phyloP scores from a whole-genome alignment of 495 filamentous ascomycete genomes.

The Penicillium pancosmium region DNA sequence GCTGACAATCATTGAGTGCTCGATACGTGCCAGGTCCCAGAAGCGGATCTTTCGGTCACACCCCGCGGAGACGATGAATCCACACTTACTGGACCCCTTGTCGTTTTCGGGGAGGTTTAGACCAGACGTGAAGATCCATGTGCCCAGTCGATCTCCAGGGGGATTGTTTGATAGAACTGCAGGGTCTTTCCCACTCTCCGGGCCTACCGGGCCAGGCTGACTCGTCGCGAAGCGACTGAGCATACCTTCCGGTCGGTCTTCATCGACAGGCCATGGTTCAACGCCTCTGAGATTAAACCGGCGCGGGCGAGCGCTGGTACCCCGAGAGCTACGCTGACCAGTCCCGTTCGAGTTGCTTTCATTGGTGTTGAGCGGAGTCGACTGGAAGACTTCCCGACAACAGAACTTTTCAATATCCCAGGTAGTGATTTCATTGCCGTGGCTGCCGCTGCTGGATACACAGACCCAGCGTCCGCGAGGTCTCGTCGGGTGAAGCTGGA shows the following conservation, averaged over 20 bases:
- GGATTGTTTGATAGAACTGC: conserved; percentile 33
- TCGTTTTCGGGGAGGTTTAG: conserved; percentile 51
- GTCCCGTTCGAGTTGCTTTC: conserved; percentile 23
- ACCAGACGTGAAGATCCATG: conserved; percentile 54
- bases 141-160: conserved; percentile 59
- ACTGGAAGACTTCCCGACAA: conserved; percentile 87
- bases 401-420: conserved; percentile 93
- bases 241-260: conserved; percentile 86
- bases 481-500: conserved; percentile 76
- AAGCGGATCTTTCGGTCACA: conserved; percentile 89
- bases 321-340: conserved; percentile 23
- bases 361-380: conserved; percentile 36
- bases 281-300: conserved; percentile 67
- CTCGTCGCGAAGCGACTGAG: conserved; percentile 82
- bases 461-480: conserved; percentile 79
- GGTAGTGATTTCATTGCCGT: conserved; percentile 83
- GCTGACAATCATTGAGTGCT: conserved; percentile 75
- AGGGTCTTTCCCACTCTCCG: conserved; percentile 46
- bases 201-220: conserved; percentile 29
- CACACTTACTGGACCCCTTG: conserved; percentile 44
- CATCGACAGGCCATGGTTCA: conserved; percentile 87
- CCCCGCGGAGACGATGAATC: conserved; percentile 83
- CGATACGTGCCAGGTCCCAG: conserved; percentile 80
- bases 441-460: conserved; percentile 83
- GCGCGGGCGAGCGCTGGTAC: conserved; percentile 43